Evolutionary conservation across 116 monocot species (phyloP).

Genomic region (Phalaenopsis hybrid): DNA sequence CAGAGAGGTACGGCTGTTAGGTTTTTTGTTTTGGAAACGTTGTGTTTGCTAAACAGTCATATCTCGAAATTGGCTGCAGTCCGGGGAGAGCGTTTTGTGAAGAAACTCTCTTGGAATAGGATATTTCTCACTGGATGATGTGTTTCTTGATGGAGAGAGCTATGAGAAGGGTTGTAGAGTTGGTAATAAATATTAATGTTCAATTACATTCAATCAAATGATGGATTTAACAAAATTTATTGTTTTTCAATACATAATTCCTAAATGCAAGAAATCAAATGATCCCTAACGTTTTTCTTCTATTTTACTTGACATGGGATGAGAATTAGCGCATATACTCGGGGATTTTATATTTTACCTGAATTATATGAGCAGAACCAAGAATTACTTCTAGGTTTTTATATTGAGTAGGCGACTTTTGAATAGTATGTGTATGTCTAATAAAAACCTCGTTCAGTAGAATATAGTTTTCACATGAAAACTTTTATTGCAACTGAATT

Average conservation of each 20-base stretch:
- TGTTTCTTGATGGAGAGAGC: not conserved
- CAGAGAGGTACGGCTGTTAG: conserved; percentile 5
- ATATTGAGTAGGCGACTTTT: no score
- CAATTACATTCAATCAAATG: not conserved
- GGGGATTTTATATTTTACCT: not conserved
- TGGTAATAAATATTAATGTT: not conserved
- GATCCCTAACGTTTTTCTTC: not conserved
- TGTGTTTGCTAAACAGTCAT: not conserved
- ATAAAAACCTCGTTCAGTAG: no score
- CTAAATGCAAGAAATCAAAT: not conserved
- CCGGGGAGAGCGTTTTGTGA: conserved; percentile 2
- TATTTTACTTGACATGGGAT: not conserved
- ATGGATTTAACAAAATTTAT: no score
- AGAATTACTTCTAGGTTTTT: no score
- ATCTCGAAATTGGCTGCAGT: not conserved
- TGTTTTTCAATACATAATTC: no score
- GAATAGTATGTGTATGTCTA: no score
- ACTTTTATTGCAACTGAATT: no score
- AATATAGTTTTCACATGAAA: no score
- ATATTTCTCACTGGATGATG: not conserved
- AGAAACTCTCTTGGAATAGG: no score
- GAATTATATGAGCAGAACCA: no score
- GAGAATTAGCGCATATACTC: not conserved
- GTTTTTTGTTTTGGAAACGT: not conserved
- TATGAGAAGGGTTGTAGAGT: not conserved